Evolutionary conservation across 2,329 filamentous ascomycete genomes (phyloP), one percentile per base, ranked within the genome.

Genomic region (Stagonosporopsis tanaceti): DNA sequence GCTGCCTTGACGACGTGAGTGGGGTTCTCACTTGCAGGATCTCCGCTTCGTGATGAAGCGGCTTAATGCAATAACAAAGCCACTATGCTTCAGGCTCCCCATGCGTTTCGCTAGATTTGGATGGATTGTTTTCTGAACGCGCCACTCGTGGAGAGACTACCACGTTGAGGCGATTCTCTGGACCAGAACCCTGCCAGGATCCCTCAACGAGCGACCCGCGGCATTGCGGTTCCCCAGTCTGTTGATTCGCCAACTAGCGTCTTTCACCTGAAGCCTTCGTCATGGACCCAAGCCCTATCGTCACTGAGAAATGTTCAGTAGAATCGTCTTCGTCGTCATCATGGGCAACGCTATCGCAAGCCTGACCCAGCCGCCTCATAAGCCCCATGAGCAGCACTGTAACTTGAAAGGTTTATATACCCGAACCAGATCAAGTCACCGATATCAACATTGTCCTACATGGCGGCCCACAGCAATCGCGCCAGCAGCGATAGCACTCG

Each of bases 401-500:
- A 27, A 50, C 20, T 28, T 20, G 6, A 1, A 2, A n/a, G 6
- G 9, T 7, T 35, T 6, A 24, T 50, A 34, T 25, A n/a, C 25
- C 17, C 20, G 27, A 41, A 20, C 55, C 44, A 54, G 30, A 45
- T 42, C 35, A 53, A 42, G 47, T 24, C 44, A 55, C 47, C 48
- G 40, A 37, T 47, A 40, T 44, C 20, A 3, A 48, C 48, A 56
- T 54, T 47, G 56, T 47, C 47, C 48, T 57, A 38, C 47, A 53
- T 47, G 37, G 35, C 11, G 27, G 47, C 38, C 40, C 40, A 45
- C 35, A 47, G 38, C 53, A 39, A 47, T 58, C 15, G 53, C 52
- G 47, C 56, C 40, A 59, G 41, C 50, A 48, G 50, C 41, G 50
- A 59, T 57, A 57, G 48, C 61, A 50, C 50, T 62, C 62, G 61